These are phyloP conservation scores for Diaporthe sp. DNA, from an alignment of 2,329 filamentous ascomycete species.

Conservation along the genomic window DNA sequence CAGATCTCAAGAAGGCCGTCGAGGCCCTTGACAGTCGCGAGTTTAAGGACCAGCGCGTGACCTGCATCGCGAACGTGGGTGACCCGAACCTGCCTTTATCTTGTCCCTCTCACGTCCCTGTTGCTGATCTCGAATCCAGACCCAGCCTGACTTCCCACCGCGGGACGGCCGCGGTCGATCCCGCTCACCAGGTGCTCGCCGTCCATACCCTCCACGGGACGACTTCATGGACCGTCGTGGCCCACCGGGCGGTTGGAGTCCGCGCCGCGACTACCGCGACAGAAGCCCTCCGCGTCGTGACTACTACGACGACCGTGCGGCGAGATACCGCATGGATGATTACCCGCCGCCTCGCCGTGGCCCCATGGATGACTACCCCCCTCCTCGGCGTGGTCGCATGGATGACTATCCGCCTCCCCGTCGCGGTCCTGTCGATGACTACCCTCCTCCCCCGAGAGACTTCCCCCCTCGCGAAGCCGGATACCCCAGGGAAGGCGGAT, in stretches of 20 bases:
- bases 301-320: conserved; percentile 84
- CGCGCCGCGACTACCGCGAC: conserved; percentile 85
- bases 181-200: conserved; percentile 77
- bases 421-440: conserved; percentile 63
- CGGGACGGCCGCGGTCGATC: conserved; percentile 82
- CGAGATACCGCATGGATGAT: conserved; percentile 84
- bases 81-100: conserved; percentile 24
- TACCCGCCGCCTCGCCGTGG: conserved; percentile 76
- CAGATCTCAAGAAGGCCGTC: conserved; percentile 89
- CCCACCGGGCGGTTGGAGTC: conserved; percentile 84
- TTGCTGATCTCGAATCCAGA: conserved; percentile 59
- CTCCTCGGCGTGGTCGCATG: conserved; percentile 66
- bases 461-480: conserved; percentile 64
- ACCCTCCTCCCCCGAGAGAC: conserved; percentile 64
- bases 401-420: conserved; percentile 66
- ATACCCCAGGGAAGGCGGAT: conserved; percentile 62
- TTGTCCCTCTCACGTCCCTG: conserved; percentile 37
- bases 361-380: conserved; percentile 80
- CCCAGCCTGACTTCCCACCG: conserved; percentile 80
- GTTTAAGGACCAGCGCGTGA: conserved; percentile 91
- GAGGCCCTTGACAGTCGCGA: conserved; percentile 94
- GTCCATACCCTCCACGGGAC: conserved; percentile 78
- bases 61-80: conserved; percentile 88
- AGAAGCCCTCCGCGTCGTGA: conserved; percentile 82
- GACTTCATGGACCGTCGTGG: conserved; percentile 85